Base-by-base conservation (phyloP, 805 yeast species). In the Metschnikowia santaceciliae region DNA sequence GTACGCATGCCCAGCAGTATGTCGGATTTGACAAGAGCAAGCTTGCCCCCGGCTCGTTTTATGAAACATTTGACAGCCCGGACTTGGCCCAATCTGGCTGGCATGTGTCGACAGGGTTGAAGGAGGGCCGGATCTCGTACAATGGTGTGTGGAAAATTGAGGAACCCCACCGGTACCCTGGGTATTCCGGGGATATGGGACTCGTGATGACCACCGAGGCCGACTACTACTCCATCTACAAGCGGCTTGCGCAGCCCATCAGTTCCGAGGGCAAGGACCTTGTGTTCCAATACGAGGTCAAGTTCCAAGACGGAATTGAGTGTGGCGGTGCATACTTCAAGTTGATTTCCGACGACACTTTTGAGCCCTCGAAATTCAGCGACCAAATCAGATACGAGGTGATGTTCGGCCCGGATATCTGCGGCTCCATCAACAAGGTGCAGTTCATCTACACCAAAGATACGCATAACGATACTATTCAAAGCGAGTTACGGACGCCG, bases 371-470 rank as follows among this genome's bases (percentile, higher is more conserved):
- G 37, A 79, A 80, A 53, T 86, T 90, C 72, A 75, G 72, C 56
- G 78, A 80, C 53, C 82, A 76, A 26, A 78, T 95, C 3, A 88
- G 90, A 2, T 89, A 86, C 70, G 90, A 86, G 67, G 71, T 91
- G 56, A 86, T 91, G 92, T 91, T 91, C 72, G 97, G 97, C 19
- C 97, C 97, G 41, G 97, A 91, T 69, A 82, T 79, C 65, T 91
- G 97, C 71, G 96, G 96, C 2, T 64, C 82, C 48, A 78, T 85
- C 42, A 88, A 90, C 71, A 86, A 83, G 67, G 84, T 91, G 33
- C 96, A 88, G 62, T 81, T 90, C 57, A 87, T 90, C 50, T 61
- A 90, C 53, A 74, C 76, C 59, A 78, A 80, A 64, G 83, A 82
- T 42, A 53, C 61, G 23, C 74, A 82, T 23, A 83, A 82, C 5